phyloP scores from a whole-genome alignment of 805 yeast species.

The Suhomyces faveliae region DNA sequence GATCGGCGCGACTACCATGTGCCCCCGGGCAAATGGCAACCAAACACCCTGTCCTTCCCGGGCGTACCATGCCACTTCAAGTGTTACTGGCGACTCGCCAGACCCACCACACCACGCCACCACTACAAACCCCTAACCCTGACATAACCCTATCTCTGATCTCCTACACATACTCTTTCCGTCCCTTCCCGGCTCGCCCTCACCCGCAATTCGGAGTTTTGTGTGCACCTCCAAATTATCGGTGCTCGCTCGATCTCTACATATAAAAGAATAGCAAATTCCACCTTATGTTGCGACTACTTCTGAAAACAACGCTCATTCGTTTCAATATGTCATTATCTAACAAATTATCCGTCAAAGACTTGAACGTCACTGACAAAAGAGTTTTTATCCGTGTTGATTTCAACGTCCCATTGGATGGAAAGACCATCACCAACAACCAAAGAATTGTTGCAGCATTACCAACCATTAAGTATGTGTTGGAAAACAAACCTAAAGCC shows the following conservation, averaged over 20 bases:
- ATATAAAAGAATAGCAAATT: not conserved
- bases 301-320: not conserved
- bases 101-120: not conserved
- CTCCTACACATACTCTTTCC: not conserved
- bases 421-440: constrained; percentile 95
- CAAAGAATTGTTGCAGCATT: constrained; percentile 99
- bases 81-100: not conserved
- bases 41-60: not conserved
- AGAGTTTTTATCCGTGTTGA: constrained; percentile 99
- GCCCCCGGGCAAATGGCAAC: constrained; percentile 2
- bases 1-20: not conserved
- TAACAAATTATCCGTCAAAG: constrained; percentile 89
- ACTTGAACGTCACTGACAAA: constrained; percentile 81
- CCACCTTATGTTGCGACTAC: constrained; percentile 11
- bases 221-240: constrained; percentile 3
- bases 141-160: not conserved
- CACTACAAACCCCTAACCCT: not conserved
- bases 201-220: constrained; percentile 6
- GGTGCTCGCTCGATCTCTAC: not conserved
- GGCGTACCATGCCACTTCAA: not conserved
- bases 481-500: constrained; percentile 87
- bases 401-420: constrained; percentile 93
- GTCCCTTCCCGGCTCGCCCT: constrained; percentile 3
- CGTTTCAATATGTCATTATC: constrained; percentile 75
- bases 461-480: constrained; percentile 95